phyloP scores from a whole-genome alignment of 2,329 filamentous ascomycete species.

The Basipetospora chlamydospora region DNA sequence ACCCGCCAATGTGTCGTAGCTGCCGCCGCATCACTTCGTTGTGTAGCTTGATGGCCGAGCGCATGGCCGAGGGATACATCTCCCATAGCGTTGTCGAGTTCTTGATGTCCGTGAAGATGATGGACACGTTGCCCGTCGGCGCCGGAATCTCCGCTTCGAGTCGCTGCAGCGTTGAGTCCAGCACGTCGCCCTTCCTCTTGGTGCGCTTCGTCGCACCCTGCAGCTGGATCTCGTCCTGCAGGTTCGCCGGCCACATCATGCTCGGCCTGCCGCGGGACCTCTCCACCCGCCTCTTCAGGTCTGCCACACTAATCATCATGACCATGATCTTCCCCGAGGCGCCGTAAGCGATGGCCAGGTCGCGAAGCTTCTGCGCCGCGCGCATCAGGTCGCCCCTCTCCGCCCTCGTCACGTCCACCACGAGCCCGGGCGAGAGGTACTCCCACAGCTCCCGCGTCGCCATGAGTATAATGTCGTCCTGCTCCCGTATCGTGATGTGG shows the following conservation, averaged over 20 bases:
- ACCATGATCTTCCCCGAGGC: slow-evolving; percentile 95
- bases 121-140: slow-evolving; percentile 76
- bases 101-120: slow-evolving; percentile 98
- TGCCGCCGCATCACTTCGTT: slow-evolving; percentile 95
- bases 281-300: slow-evolving; percentile 71
- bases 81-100: slow-evolving; percentile 96
- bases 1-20: slow-evolving; percentile 83
- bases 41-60: slow-evolving; percentile 91
- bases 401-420: slow-evolving; percentile 79
- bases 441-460: slow-evolving; percentile 94
- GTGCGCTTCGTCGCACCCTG: slow-evolving; percentile 47
- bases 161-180: slow-evolving; percentile 74
- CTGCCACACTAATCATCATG: slow-evolving; percentile 90
- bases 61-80: slow-evolving; percentile 86
- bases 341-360: slow-evolving; percentile 90
- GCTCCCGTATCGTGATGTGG: slow-evolving; percentile 65
- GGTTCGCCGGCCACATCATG: slow-evolving; percentile 66
- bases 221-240: slow-evolving; percentile 55
- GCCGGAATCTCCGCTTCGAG: slow-evolving; percentile 85
- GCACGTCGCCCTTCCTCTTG: slow-evolving; percentile 52
- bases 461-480: slow-evolving; percentile 85
- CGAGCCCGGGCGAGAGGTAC: slow-evolving; percentile 74
- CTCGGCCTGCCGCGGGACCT: slow-evolving; percentile 61
- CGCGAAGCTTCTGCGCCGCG: slow-evolving; percentile 83
- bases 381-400: slow-evolving; percentile 87